Percentiles rank a stretch among this genome's conserved stretches.
Conservation (phyloP, 139 green algal genomes). For the Chlorella sp. region DNA sequence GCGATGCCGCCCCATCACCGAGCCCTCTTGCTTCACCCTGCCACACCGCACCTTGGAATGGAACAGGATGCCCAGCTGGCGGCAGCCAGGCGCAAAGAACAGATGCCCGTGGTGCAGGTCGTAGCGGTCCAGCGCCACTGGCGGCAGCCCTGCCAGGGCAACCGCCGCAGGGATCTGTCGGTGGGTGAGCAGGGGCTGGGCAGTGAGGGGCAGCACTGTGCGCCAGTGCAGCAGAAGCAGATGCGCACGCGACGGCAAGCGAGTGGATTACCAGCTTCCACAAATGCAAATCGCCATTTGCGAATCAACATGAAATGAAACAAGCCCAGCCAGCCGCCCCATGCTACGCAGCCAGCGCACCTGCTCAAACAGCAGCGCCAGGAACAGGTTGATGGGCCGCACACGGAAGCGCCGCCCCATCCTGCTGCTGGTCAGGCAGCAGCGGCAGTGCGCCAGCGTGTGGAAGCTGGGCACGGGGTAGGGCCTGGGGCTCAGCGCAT, state of each 20-base stretch:
- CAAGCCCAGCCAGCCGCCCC: no score
- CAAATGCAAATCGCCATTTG: no score
- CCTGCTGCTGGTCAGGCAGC: slow-evolving; percentile 3
- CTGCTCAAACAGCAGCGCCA: slow-evolving; percentile 34
- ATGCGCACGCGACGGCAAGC: no score
- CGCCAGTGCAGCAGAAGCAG: no score
- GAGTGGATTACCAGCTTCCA: no score
- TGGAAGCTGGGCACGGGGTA: slow-evolving; percentile 30
- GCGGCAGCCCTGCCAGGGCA: slow-evolving; percentile 23
- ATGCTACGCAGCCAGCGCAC: no score
- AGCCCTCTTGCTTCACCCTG: no score
- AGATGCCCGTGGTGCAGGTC: slow-evolving; percentile 46
- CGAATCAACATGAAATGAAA: no score
- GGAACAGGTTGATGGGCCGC: slow-evolving; percentile 26
- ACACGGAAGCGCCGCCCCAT: slow-evolving; percentile 6
- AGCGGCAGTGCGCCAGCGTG: slow-evolving; percentile 11
- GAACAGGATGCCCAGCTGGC: slow-evolving; percentile 39
- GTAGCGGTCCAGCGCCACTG: not conserved
- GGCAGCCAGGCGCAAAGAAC: slow-evolving; percentile 5
- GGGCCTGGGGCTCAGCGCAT: slow-evolving; percentile 18
- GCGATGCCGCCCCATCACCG: no score
- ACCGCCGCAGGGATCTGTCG: slow-evolving; percentile 12
- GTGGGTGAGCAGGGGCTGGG: no score
- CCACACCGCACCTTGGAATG: slow-evolving; percentile 1
- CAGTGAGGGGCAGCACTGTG: no score